Percentiles rank a stretch among this genome's conserved stretches.
These are phyloP conservation scores for Posidonia australis DNA, from an alignment of 106 monocot genomes.

Conservation along the genomic window DNA sequence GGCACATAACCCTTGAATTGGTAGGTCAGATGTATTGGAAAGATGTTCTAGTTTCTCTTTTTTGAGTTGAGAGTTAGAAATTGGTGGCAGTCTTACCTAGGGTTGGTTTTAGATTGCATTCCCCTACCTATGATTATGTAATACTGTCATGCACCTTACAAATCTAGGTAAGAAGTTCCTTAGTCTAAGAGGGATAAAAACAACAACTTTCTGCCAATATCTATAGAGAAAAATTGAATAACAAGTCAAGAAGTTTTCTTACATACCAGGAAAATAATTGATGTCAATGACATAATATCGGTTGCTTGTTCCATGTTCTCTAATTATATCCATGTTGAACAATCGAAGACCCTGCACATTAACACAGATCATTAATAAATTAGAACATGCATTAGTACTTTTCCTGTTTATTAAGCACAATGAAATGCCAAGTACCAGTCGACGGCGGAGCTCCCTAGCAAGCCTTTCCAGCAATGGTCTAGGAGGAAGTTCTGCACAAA, in stretches of 20 bases:
- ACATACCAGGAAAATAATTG: slow-evolving; percentile 85
- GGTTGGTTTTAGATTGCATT: no score
- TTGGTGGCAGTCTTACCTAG: no score
- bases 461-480: slow-evolving; percentile 69
- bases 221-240: no score
- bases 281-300: slow-evolving; percentile 86
- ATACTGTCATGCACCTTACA: no score
- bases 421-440: slow-evolving; percentile 36
- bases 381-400: not conserved
- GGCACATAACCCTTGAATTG: no score
- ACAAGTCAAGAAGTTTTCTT: not conserved
- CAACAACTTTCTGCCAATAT: no score
- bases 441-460: slow-evolving; percentile 57
- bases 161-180: no score
- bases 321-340: slow-evolving; percentile 93
- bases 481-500: slow-evolving; percentile 63
- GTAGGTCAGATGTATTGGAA: no score
- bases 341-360: slow-evolving; percentile 50
- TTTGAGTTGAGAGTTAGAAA: no score
- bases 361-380: not conserved
- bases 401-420: not conserved
- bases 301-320: slow-evolving; percentile 62
- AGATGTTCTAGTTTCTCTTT: no score
- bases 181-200: no score
- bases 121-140: no score